Evolutionary conservation across 345 rosid genomes (phyloP), one percentile per base, ranked within the genome.

Genomic region (Tarenaya hassleriana): DNA sequence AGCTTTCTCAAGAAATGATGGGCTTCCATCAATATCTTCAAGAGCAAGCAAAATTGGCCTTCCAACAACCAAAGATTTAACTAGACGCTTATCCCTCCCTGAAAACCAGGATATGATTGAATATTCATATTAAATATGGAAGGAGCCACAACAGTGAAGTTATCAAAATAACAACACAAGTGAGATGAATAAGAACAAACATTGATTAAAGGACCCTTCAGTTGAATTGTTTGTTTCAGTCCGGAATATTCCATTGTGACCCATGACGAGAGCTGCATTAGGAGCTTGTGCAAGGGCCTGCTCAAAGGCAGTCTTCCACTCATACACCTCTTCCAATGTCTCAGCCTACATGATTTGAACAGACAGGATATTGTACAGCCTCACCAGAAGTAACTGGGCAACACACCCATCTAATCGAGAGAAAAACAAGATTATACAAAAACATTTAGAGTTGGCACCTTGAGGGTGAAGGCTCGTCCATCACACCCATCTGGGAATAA

Each of bases 401-500:
- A 37, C 48, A 52, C 20, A 59, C 7, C 49, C 33, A 37, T 13
- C 24, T 14, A 31, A 35, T 31, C 40, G 17, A 16, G 10, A 11
- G 19, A 1, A 46, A 48, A 40, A 47, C 45, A 56, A 42, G 43
- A 55, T 41, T 15, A 49, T 50, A 57, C 52, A 10, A 41, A 34
- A 29, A 66, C 54, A 53, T 8, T n/a, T 34, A 47, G 11, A 40
- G 45, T 16, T 47, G n/a, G 34, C 72, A 86, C 97, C 98, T 91
- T 91, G 56, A 91, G 94, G 52, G 98, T 91, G 71, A 91, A 91
- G 34, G 96, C 98, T 72, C 98, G 82, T 42, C 98, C 98, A 75
- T 87, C 98, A 47, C 98, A 83, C 60, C 98, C 98, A 72, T 91
- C 98, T 65, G 98, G 96, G 70, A 91, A 91, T 61, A 91, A 67